These are phyloP conservation scores for Botryotinia calthae DNA, from an alignment of 2,329 filamentous ascomycete genomes.

Conservation along the genomic window DNA sequence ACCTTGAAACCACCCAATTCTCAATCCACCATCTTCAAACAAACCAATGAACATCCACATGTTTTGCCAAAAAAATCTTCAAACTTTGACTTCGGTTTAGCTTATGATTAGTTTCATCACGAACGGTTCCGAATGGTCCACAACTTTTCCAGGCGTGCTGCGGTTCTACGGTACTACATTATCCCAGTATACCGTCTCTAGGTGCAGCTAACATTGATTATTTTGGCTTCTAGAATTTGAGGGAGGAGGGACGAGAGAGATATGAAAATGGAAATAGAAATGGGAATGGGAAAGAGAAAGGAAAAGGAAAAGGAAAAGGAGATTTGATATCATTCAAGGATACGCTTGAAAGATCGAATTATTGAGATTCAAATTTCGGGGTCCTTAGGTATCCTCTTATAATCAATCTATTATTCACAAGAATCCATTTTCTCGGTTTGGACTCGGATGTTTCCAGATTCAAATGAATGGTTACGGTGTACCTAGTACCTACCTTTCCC, in stretches of 20 bases:
- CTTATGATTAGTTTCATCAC: not conserved
- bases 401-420: constrained; percentile 6
- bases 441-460: not conserved
- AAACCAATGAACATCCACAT: not conserved
- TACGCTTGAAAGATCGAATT: not conserved
- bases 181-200: not conserved
- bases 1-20: not conserved
- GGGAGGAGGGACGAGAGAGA: not conserved
- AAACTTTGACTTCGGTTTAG: not conserved
- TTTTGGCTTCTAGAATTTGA: constrained; percentile 10
- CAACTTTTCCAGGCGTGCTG: not conserved
- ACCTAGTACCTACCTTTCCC: not conserved
- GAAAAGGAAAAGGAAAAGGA: not conserved
- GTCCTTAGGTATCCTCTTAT: not conserved
- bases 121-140: not conserved
- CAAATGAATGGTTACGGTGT: not conserved
- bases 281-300: too few relatives aligned
- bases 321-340: not conserved
- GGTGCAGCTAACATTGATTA: not conserved
- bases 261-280: not conserved
- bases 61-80: not conserved
- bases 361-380: constrained; percentile 3
- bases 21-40: not conserved
- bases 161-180: not conserved
- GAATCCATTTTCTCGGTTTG: not conserved